phyloP scores from a whole-genome alignment of 768 basidiomycete genomes.

The Mycena chlorophos region DNA sequence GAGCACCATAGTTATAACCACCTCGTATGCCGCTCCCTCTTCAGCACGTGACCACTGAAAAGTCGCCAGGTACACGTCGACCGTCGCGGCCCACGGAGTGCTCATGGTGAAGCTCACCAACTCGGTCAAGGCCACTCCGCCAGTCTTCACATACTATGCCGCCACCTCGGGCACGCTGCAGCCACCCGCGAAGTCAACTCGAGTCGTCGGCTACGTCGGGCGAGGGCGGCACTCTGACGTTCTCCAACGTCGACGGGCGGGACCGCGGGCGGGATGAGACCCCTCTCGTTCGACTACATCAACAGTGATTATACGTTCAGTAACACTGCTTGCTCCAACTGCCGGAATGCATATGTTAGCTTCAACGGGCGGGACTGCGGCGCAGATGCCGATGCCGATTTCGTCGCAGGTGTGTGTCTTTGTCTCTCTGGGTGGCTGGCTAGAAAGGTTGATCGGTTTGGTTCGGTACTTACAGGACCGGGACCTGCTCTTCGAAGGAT shows the following conservation, averaged over 20 bases:
- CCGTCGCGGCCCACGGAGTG: conserved; percentile 35
- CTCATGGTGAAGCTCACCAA: conserved; percentile 40
- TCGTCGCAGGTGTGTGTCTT: conserved; percentile 42
- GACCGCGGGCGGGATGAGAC: conserved; percentile 40
- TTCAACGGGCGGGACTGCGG: conserved; percentile 45
- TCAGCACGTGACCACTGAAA: not conserved
- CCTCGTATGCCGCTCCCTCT: conserved; percentile 32
- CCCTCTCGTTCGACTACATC: conserved; percentile 47
- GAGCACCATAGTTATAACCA: conserved; percentile 35
- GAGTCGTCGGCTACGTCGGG: conserved; percentile 44
- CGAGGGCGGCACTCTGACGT: conserved; percentile 44
- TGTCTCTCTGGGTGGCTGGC: not conserved
- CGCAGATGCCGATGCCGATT: conserved; percentile 48
- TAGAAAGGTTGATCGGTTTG: not conserved
- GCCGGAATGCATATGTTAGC: conserved; percentile 47
- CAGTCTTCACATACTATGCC: conserved; percentile 36
- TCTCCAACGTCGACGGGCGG: conserved; percentile 46
- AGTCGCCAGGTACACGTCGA: conserved; percentile 35
- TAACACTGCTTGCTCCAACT: conserved; percentile 50
- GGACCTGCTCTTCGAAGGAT: conserved; percentile 45
- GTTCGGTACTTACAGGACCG: conserved; percentile 46
- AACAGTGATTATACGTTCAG: conserved; percentile 45
- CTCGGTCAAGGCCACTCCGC: conserved; percentile 27
- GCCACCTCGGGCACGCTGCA: conserved; percentile 38
- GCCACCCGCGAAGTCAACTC: conserved; percentile 36